Evolutionary conservation across 2,329 filamentous ascomycete species (phyloP), one percentile per base, ranked within the genome.

Genomic region (Paracoccidioides lutzii): DNA sequence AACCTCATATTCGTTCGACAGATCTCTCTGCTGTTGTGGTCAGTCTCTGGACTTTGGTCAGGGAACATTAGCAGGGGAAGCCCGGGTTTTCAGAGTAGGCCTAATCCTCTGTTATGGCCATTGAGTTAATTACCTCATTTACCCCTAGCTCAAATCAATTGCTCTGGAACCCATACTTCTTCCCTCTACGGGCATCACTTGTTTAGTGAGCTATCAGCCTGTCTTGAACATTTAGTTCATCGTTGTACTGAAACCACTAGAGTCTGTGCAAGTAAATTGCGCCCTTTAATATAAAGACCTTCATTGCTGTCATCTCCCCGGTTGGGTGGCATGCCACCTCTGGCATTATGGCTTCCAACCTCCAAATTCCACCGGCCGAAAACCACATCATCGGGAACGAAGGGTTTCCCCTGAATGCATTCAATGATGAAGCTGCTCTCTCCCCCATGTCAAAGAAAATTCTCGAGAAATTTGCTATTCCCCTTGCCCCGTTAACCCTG

Each of bases 391-490:
- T 30, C 22, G 35, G 3, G 44, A 35, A 40, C 1, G 53, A 48
- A 35, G 1, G 14, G 2, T 38, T 12, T 33, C 14, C 35, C 10
- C 14, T 8, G 54, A 56, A 15, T 30, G 42, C 32, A 32, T 14
- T 15, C 14, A 43, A 45, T 43, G 58, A 61, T 37, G 60, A 60
- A 33, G 37, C 48, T 30, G 59, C 22, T 5, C 48, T 62, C n/a
- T 61, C 58, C 41, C 61, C 61, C 5, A 50, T 52, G 9, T 60
- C 59, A 2, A 61, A 56, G 44, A 60, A 59, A 45, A 52, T 61
- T 37, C 43, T 62, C 40, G 59, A 64, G 22, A 59, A 62, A 41
- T 59, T 52, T 22, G 41, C 57, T 43, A 54, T 58, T 2, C 15
- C 59, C 35, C n/a, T 61, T n/a, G 43, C 56, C 43, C 38, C 55